Percentiles rank a stretch among this genome's conserved stretches.
These are phyloP conservation scores for Psidium friedrichsthalianum DNA, from an alignment of 345 rosid genomes.

Conservation along the genomic window DNA sequence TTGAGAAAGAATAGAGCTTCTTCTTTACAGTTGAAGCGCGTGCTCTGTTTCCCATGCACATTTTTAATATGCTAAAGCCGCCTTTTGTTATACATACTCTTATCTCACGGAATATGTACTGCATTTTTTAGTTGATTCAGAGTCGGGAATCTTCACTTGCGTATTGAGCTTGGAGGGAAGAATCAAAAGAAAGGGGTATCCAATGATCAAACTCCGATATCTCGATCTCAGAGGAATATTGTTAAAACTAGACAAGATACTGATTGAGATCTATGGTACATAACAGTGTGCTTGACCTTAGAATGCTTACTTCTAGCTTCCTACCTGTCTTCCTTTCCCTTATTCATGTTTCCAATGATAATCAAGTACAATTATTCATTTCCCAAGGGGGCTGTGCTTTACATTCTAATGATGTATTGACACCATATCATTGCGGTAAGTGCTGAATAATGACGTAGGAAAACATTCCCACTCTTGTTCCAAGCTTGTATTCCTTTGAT, in stretches of 20 bases:
- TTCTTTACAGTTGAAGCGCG: not conserved
- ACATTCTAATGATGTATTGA: not conserved
- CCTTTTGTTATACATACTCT: not conserved
- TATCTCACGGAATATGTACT: not conserved
- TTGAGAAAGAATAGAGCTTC: not conserved
- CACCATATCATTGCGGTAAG: not conserved
- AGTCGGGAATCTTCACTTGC: not conserved
- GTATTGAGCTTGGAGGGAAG: not conserved
- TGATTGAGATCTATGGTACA: not conserved
- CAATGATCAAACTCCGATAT: not conserved
- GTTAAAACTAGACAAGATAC: not conserved
- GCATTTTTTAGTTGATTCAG: not conserved
- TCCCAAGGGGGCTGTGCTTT: not conserved
- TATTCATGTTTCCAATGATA: not conserved
- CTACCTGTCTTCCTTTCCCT: not conserved
- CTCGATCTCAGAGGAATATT: not conserved
- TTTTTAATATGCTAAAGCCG: not conserved
- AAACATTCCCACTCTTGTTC: not conserved
- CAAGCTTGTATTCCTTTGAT: not conserved
- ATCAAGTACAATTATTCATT: not conserved
- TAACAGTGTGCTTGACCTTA: not conserved
- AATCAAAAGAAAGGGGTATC: not conserved
- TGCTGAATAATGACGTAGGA: not conserved
- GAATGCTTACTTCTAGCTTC: not conserved
- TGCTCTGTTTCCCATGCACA: not conserved